Evolutionary conservation across 257 asterid genomes (phyloP).

Genomic region (Solanum sejunctum): DNA sequence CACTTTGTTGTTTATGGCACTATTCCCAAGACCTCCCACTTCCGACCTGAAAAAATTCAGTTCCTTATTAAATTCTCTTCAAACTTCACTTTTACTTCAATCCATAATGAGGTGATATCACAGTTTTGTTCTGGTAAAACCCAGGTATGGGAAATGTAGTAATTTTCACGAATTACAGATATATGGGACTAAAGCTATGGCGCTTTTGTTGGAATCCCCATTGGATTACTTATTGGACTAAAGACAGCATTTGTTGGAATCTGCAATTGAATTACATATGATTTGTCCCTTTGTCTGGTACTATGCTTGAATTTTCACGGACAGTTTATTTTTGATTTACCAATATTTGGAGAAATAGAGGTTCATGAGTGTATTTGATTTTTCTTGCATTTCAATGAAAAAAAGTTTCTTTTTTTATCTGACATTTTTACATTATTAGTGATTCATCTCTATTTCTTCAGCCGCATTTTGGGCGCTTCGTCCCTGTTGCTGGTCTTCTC

Average conservation of each 20-base stretch:
- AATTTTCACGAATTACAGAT: neutral
- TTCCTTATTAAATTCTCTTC: neutral
- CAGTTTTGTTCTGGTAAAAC: neutral
- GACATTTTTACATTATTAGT: neutral
- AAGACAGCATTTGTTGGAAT: neutral
- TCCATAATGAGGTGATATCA: neutral
- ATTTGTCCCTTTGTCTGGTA: neutral
- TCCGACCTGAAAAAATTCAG: neutral
- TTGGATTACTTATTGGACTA: neutral
- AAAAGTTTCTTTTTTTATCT: neutral
- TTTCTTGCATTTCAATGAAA: neutral
- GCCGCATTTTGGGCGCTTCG: constrained; percentile 66
- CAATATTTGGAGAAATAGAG: neutral
- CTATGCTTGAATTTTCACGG: neutral
- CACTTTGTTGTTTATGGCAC: neutral
- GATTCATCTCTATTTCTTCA: constrained; percentile 20
- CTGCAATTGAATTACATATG: neutral
- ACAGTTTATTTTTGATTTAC: neutral
- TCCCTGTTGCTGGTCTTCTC: constrained; percentile 58
- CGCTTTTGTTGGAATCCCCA: neutral
- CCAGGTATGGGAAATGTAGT: neutral
- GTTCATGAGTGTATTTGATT: neutral
- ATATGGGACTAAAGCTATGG: neutral
- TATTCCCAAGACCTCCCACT: neutral
- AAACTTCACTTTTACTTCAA: neutral